These are phyloP conservation scores for Tolypocladium ovalisporum DNA, from an alignment of 2,329 filamentous ascomycete species.

Conservation along the genomic window DNA sequence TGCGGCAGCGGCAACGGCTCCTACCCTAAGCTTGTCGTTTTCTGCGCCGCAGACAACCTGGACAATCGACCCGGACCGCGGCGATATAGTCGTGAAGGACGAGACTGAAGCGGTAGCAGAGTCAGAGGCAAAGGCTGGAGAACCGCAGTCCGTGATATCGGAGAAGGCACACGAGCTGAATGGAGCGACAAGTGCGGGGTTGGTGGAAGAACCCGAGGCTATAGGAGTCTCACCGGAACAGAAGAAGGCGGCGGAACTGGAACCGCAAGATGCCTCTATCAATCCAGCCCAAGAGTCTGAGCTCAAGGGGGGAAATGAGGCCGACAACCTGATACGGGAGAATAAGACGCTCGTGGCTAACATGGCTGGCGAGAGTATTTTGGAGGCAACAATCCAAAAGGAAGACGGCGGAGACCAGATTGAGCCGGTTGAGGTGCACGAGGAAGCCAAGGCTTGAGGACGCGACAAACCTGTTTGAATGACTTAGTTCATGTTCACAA, in stretches of 20 bases:
- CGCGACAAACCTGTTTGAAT: not conserved
- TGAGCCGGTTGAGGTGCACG: slow-evolving; percentile 23
- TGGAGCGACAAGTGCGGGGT: not conserved
- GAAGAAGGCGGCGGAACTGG: not conserved
- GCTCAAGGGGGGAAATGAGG: not conserved
- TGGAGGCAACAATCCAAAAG: slow-evolving; percentile 26
- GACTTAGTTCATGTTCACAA: not conserved
- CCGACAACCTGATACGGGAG: slow-evolving; percentile 4
- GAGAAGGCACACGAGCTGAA: not conserved
- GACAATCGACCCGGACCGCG: slow-evolving; percentile 40
- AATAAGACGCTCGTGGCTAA: slow-evolving; percentile 29
- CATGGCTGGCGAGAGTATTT: slow-evolving; percentile 31
- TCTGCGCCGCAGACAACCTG: slow-evolving; percentile 37
- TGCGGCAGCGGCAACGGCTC: slow-evolving; percentile 12
- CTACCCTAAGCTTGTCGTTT: slow-evolving; percentile 32
- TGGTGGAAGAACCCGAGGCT: not conserved
- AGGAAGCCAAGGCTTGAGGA: slow-evolving; percentile 18
- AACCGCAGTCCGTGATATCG: not conserved
- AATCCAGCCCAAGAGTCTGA: not conserved
- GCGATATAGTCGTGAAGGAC: slow-evolving; percentile 22
- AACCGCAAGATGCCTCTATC: not conserved
- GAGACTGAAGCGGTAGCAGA: slow-evolving; percentile 7
- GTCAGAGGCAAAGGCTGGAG: slow-evolving; percentile 3
- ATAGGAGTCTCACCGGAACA: not conserved
- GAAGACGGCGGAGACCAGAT: slow-evolving; percentile 19